These are phyloP conservation scores for Stephania japonica DNA, from an alignment of 164 flowering plant genomes.

Conservation along the genomic window DNA sequence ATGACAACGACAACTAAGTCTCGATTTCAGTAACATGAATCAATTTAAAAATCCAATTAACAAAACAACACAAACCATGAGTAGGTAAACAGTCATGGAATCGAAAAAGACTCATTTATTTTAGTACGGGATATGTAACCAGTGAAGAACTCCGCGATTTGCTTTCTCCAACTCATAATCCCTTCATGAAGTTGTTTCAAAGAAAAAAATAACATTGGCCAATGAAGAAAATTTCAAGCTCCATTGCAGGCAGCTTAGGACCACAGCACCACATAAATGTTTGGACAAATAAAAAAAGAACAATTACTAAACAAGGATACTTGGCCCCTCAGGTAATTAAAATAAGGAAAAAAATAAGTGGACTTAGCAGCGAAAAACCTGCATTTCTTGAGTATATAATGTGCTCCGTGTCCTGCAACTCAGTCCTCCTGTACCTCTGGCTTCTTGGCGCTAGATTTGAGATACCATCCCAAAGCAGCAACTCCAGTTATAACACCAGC, in stretches of 20 bases:
- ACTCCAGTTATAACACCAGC: conserved; percentile 51
- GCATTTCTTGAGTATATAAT: neutral
- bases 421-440: conserved; percentile 63
- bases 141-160: no score
- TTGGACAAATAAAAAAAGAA: neutral
- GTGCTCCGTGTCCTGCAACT: neutral
- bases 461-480: conserved; percentile 73
- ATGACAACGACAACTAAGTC: no score
- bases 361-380: neutral
- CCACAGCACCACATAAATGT: neutral
- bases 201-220: no score
- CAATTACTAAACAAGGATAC: neutral
- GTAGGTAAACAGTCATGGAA: no score
- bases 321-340: neutral
- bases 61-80: no score
- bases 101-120: no score
- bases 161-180: no score
- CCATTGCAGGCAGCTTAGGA: neutral
- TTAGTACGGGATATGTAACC: no score
- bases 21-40: no score
- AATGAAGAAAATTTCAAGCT: neutral
- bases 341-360: neutral
- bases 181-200: no score
- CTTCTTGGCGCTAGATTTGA: conserved; percentile 46
- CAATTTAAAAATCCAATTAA: no score